phyloP scores from a whole-genome alignment of 805 yeast genomes.

The Naumovozyma castellii region DNA sequence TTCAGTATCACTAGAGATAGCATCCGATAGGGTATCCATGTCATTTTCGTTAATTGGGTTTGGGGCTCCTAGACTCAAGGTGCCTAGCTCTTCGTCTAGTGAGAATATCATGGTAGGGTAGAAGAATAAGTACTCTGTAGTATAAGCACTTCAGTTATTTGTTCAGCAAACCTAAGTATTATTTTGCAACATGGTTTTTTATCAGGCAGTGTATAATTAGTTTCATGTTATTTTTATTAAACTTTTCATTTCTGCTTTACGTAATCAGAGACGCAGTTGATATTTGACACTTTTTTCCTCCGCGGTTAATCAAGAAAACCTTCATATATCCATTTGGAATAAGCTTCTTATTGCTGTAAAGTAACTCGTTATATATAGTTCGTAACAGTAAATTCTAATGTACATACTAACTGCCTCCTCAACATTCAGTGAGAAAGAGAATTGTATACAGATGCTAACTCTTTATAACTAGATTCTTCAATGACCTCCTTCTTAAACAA shows the following conservation, averaged over 20 bases:
- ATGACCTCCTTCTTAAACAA: constrained; percentile 34
- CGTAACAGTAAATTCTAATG: neutral
- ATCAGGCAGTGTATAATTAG: too few relatives aligned
- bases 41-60: neutral
- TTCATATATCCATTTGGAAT: too few relatives aligned
- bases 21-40: neutral
- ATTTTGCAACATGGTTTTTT: too few relatives aligned
- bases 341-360: too few relatives aligned
- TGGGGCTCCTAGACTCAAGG: neutral
- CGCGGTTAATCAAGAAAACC: too few relatives aligned
- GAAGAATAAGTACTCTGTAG: too few relatives aligned
- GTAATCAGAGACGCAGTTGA: too few relatives aligned
- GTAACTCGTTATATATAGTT: neutral
- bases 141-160: too few relatives aligned
- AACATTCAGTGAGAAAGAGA: neutral
- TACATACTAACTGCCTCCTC: neutral
- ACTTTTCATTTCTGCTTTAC: too few relatives aligned
- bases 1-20: neutral
- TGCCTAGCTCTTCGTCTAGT: constrained; percentile 19
- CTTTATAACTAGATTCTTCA: constrained; percentile 28
- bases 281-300: too few relatives aligned
- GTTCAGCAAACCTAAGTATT: too few relatives aligned
- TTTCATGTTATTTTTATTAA: too few relatives aligned
- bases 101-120: constrained; percentile 18
- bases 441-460: constrained; percentile 26